These are phyloP conservation scores for Arachis monticola DNA, from an alignment of 331 rosid genomes.

Conservation along the genomic window DNA sequence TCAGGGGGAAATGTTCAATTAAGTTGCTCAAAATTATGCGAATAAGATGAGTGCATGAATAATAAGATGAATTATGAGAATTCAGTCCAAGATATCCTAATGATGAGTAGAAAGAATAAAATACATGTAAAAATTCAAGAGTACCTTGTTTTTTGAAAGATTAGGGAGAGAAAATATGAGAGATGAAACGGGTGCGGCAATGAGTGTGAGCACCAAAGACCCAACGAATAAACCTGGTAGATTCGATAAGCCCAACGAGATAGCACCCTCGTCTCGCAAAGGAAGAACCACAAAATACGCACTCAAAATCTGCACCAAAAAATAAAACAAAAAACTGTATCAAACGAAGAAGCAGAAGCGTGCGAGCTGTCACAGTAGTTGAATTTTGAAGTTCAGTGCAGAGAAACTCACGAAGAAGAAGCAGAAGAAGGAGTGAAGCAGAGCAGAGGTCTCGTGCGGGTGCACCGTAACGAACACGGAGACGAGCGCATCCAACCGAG, in stretches of 20 bases:
- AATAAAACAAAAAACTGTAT: neutral
- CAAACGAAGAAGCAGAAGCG: neutral
- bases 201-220: slow-evolving; percentile 75
- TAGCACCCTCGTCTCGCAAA: slow-evolving; percentile 94
- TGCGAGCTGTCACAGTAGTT: neutral
- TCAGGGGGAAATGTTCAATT: slow-evolving; percentile 3
- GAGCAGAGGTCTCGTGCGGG: slow-evolving; percentile 82
- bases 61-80: too few relatives aligned
- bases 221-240: slow-evolving; percentile 83
- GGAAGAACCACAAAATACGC: slow-evolving; percentile 96
- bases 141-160: slow-evolving; percentile 79
- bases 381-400: neutral
- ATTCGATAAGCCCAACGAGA: slow-evolving; percentile 83
- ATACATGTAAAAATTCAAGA: neutral
- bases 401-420: slow-evolving; percentile 85
- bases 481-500: slow-evolving; percentile 57
- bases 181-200: slow-evolving; percentile 89
- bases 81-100: too few relatives aligned
- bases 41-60: too few relatives aligned
- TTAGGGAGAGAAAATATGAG: slow-evolving; percentile 77
- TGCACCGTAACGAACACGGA: slow-evolving; percentile 80
- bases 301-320: slow-evolving; percentile 77
- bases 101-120: neutral
- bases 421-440: slow-evolving; percentile 81
- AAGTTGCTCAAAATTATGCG: neutral